Evolutionary conservation across 441 rosid species (phyloP).

Genomic region (Capsella rubella): DNA sequence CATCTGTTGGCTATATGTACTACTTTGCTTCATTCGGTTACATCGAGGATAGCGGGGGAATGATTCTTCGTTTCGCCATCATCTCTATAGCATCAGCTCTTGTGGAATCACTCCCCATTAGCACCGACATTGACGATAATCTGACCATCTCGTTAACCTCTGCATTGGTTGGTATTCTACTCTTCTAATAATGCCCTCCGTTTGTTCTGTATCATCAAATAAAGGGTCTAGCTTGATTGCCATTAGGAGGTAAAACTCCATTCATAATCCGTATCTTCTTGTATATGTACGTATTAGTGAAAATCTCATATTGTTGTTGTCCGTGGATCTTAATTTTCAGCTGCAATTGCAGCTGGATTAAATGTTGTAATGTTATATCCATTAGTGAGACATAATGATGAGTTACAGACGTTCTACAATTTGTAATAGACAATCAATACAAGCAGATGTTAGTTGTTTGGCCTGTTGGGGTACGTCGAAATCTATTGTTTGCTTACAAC

Average conservation of each 20-base stretch:
- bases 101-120: slow-evolving; percentile 85
- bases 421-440: slow-evolving; percentile 21
- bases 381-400: slow-evolving; percentile 28
- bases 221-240: neutral
- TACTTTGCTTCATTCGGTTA: slow-evolving; percentile 81
- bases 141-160: slow-evolving; percentile 81
- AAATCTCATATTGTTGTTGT: slow-evolving; percentile 14
- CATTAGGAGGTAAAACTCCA: slow-evolving; percentile 2
- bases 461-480: slow-evolving; percentile 14
- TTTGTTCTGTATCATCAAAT: slow-evolving; percentile 16
- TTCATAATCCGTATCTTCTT: neutral
- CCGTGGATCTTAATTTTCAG: slow-evolving; percentile 15
- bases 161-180: slow-evolving; percentile 60
- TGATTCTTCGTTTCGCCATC: slow-evolving; percentile 66
- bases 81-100: slow-evolving; percentile 73
- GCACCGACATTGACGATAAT: slow-evolving; percentile 85
- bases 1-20: slow-evolving; percentile 72
- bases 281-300: slow-evolving; percentile 20
- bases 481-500: slow-evolving; percentile 19
- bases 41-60: slow-evolving; percentile 52
- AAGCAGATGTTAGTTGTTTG: slow-evolving; percentile 16
- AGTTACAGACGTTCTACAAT: slow-evolving; percentile 22
- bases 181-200: slow-evolving; percentile 28
- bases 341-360: slow-evolving; percentile 34
- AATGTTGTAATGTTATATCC: slow-evolving; percentile 34